Percentiles rank a stretch among this genome's conserved stretches.
phyloP scores from a whole-genome alignment of 2,329 filamentous ascomycete genomes.

The Rhynchosporium graminicola region DNA sequence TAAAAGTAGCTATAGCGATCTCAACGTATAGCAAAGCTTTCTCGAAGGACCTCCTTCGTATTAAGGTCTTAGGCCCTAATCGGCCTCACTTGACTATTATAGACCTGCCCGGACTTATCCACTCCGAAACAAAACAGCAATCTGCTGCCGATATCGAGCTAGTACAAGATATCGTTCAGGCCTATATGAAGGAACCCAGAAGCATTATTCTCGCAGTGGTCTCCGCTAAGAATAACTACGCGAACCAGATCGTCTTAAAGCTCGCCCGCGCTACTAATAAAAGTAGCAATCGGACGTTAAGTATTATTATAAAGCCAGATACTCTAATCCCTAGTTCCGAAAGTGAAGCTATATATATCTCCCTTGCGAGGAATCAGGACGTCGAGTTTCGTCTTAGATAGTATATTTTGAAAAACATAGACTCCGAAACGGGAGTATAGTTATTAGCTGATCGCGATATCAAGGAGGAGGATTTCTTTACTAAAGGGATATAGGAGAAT shows the following conservation, averaged over 20 bases:
- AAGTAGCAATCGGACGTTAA: conserved; percentile 39
- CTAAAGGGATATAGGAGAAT: conserved; percentile 43
- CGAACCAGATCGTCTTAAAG: conserved; percentile 58
- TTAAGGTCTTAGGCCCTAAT: conserved; percentile 27
- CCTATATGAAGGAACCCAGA: conserved; percentile 56
- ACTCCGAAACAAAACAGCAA: conserved; percentile 50
- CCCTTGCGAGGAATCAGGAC: conserved; percentile 49
- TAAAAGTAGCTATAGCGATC: conserved; percentile 27
- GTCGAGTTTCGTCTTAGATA: conserved; percentile 53
- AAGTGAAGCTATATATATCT: conserved; percentile 45
- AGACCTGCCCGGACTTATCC: conserved; percentile 57
- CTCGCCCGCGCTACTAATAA: conserved; percentile 45
- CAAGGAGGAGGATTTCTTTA: conserved; percentile 49
- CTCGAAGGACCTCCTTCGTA: conserved; percentile 27
- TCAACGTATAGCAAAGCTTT: conserved; percentile 36
- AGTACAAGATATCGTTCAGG: conserved; percentile 50
- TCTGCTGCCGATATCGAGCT: conserved; percentile 43
- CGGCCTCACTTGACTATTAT: conserved; percentile 57
- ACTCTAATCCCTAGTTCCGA: conserved; percentile 45
- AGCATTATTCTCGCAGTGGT: conserved; percentile 59
- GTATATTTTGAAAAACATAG: conserved; percentile 53
- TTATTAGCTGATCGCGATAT: conserved; percentile 43
- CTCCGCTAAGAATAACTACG: conserved; percentile 60
- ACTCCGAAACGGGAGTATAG: conserved; percentile 42
- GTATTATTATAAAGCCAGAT: conserved; percentile 61